Evolutionary conservation across 2,329 filamentous ascomycete species (phyloP).

Genomic region (Hypoxylon sp.): DNA sequence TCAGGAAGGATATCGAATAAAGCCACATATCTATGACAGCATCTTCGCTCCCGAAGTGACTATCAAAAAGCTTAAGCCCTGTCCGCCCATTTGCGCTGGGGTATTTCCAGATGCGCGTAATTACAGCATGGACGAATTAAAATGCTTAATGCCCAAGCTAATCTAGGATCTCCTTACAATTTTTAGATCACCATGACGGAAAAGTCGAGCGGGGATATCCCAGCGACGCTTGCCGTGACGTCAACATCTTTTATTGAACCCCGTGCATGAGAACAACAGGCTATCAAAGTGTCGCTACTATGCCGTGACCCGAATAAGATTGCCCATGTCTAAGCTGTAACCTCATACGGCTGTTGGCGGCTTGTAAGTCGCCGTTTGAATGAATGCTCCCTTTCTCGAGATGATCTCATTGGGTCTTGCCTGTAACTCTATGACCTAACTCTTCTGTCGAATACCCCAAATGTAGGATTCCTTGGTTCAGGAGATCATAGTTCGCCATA

Average conservation of each 20-base stretch:
- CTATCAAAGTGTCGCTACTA: constrained; percentile 12
- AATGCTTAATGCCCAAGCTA: neutral
- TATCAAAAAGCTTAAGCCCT: constrained; percentile 17
- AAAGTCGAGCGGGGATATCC: constrained; percentile 25
- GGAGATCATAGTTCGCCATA: constrained; percentile 20
- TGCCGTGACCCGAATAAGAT: constrained; percentile 37
- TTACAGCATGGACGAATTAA: constrained; percentile 29
- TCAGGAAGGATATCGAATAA: constrained; percentile 22
- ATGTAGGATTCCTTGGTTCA: constrained; percentile 28
- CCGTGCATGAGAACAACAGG: constrained; percentile 25
- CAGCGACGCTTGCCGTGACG: constrained; percentile 35
- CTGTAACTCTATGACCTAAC: constrained; percentile 44
- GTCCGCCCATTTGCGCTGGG: constrained; percentile 36
- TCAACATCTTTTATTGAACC: constrained; percentile 33
- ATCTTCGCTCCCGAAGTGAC: constrained; percentile 6
- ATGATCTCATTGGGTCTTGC: constrained; percentile 43
- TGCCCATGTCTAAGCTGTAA: constrained; percentile 18
- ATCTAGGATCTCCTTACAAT: constrained; percentile 10
- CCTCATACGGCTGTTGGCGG: constrained; percentile 8
- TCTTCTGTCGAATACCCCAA: constrained; percentile 20
- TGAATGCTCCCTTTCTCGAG: constrained; percentile 6
- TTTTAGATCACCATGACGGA: constrained; percentile 42
- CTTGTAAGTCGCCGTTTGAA: constrained; percentile 22
- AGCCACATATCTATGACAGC: constrained; percentile 42
- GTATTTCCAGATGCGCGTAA: constrained; percentile 13